Percentiles rank a stretch among this genome's conserved stretches.
These are phyloP conservation scores for Yamadazyma spencermartinsiae DNA, from an alignment of 1,139 yeast genomes.

Conservation along the genomic window DNA sequence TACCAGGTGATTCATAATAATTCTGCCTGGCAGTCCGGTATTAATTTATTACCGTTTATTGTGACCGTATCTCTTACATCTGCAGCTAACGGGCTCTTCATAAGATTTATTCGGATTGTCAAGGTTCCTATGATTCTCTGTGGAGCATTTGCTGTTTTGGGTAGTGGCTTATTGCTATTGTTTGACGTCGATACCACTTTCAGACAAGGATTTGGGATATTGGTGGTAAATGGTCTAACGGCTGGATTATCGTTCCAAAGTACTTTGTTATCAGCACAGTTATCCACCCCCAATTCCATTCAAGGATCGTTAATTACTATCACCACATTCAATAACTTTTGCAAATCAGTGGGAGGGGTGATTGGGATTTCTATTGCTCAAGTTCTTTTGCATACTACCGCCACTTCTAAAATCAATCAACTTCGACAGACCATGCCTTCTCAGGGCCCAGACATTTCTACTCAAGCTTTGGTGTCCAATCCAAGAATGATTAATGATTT, in stretches of 20 bases:
- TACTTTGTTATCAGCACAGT: slow-evolving; percentile 51
- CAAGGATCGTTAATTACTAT: slow-evolving; percentile 53
- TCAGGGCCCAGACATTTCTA: slow-evolving; percentile 20
- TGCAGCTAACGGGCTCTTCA: slow-evolving; percentile 44
- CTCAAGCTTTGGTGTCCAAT: slow-evolving; percentile 25
- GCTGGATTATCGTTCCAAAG: slow-evolving; percentile 58
- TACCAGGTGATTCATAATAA: slow-evolving; percentile 54
- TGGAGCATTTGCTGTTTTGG: slow-evolving; percentile 46
- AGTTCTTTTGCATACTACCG: slow-evolving; percentile 39
- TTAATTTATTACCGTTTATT: slow-evolving; percentile 55
- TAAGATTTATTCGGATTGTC: slow-evolving; percentile 47
- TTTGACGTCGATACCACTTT: slow-evolving; percentile 36
- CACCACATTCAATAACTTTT: slow-evolving; percentile 49
- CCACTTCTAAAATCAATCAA: slow-evolving; percentile 21
- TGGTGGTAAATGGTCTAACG: slow-evolving; percentile 55
- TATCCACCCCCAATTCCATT: slow-evolving; percentile 50
- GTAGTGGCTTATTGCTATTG: slow-evolving; percentile 51
- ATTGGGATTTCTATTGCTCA: slow-evolving; percentile 50
- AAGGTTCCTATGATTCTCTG: slow-evolving; percentile 50
- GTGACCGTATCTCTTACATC: slow-evolving; percentile 53
- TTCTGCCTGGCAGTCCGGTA: slow-evolving; percentile 57
- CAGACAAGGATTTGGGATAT: slow-evolving; percentile 49
- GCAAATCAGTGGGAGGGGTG: slow-evolving; percentile 50
- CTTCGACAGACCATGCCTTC: slow-evolving; percentile 16
- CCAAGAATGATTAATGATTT: slow-evolving; percentile 30